phyloP scores from a whole-genome alignment of 2,329 filamentous ascomycete genomes.

The Penicillium vulpinum region DNA sequence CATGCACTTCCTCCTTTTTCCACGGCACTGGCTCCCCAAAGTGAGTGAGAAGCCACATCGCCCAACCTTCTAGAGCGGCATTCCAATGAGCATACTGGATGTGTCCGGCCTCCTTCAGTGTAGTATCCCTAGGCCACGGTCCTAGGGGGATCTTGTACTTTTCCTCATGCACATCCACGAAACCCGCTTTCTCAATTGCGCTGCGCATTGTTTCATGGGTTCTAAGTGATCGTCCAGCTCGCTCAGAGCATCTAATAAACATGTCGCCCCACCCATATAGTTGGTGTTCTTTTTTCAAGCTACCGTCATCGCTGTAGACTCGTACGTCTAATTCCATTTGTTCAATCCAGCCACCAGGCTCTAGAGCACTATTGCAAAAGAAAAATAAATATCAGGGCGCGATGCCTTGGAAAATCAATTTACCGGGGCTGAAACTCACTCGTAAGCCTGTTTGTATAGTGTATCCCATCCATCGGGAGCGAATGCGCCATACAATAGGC shows the following conservation, averaged over 20 bases:
- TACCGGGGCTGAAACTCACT: constrained; percentile 1
- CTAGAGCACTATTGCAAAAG: neutral
- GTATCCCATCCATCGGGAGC: constrained; percentile 1
- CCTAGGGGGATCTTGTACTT: constrained; percentile 31
- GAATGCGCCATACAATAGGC: constrained; percentile 17
- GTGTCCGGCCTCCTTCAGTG: constrained; percentile 42
- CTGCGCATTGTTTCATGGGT: constrained; percentile 27
- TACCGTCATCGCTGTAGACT: constrained; percentile 10
- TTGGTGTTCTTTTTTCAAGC: constrained; percentile 5
- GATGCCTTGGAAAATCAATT: neutral
- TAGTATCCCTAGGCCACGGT: constrained; percentile 30
- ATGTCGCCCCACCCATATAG: constrained; percentile 8
- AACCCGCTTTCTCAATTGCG: constrained; percentile 31
- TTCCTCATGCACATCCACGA: constrained; percentile 33
- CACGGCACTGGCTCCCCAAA: constrained; percentile 25
- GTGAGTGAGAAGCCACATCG: constrained; percentile 31
- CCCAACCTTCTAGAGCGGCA: constrained; percentile 30
- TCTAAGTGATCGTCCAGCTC: constrained; percentile 23
- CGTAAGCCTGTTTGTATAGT: constrained; percentile 12
- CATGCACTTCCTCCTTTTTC: constrained; percentile 22
- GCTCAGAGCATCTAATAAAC: constrained; percentile 24
- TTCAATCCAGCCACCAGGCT: constrained; percentile 12
- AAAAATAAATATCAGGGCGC: neutral
- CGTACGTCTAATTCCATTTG: constrained; percentile 14
- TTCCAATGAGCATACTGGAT: constrained; percentile 31